Evolutionary conservation across 305 asterid species (phyloP).

Genomic region (Rubia tinctorum): DNA sequence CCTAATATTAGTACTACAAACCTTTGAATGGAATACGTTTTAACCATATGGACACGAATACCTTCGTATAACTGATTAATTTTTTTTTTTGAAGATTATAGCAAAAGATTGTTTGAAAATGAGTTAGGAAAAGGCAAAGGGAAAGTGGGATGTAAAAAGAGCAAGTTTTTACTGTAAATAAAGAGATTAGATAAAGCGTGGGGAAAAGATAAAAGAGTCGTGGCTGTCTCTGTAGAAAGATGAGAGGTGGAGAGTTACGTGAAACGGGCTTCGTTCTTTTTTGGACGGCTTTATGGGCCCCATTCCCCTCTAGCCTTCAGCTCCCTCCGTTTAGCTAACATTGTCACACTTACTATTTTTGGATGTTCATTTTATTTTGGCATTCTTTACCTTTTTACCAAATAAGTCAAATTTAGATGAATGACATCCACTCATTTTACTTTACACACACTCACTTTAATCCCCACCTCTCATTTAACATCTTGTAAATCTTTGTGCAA

Average conservation of each 20-base stretch:
- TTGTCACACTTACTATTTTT: too few species aligned
- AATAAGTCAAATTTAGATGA: too few species aligned
- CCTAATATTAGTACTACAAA: too few species aligned
- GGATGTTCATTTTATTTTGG: too few species aligned
- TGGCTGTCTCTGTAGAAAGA: not conserved
- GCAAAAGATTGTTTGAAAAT: not conserved
- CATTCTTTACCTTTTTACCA: too few species aligned
- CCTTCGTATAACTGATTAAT: too few species aligned
- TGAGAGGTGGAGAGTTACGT: conserved; percentile 11
- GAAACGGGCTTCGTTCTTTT: conserved; percentile 21
- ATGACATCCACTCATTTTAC: too few species aligned
- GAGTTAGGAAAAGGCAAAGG: not conserved
- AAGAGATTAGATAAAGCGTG: not conserved
- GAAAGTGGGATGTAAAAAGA: not conserved
- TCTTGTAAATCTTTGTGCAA: too few species aligned
- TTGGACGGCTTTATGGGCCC: conserved; percentile 21
- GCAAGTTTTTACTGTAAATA: not conserved
- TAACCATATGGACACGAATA: not conserved
- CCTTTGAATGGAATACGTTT: not conserved
- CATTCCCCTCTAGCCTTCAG: conserved; percentile 17
- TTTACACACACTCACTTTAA: too few species aligned
- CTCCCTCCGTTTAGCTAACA: too few species aligned
- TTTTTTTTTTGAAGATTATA: not conserved
- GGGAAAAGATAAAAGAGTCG: not conserved
- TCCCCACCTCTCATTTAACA: too few species aligned